phyloP scores from a whole-genome alignment of 768 basidiomycete genomes.

The Boletus fagicola region DNA sequence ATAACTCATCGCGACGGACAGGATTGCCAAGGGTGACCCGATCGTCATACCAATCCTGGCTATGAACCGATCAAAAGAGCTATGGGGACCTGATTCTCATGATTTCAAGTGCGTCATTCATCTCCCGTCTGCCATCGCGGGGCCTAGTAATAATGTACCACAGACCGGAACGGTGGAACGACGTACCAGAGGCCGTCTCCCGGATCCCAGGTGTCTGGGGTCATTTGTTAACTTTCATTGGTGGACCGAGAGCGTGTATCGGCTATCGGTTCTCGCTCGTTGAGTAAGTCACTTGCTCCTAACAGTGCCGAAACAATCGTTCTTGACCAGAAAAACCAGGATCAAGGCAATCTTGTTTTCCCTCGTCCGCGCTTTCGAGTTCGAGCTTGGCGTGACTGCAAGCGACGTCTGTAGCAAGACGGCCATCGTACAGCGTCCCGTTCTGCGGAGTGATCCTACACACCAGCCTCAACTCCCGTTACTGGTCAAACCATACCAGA shows the following conservation, averaged over 20 bases:
- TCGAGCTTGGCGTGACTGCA: constrained; percentile 50
- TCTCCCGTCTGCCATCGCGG: neutral
- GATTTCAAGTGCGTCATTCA: constrained; percentile 51
- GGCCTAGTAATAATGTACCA: neutral
- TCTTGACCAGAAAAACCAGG: constrained; percentile 15
- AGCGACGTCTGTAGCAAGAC: constrained; percentile 35
- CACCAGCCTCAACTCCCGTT: constrained; percentile 46
- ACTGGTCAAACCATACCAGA: constrained; percentile 12
- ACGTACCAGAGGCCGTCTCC: constrained; percentile 42
- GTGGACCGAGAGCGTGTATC: constrained; percentile 65
- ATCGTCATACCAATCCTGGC: constrained; percentile 51
- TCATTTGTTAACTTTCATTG: constrained; percentile 59
- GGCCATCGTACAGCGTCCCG: constrained; percentile 43
- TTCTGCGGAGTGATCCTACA: constrained; percentile 39
- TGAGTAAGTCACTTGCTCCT: constrained; percentile 39
- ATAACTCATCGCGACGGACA: constrained; percentile 4
- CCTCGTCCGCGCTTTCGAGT: constrained; percentile 50
- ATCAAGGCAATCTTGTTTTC: constrained; percentile 48
- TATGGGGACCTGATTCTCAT: constrained; percentile 65
- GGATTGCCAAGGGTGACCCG: constrained; percentile 45
- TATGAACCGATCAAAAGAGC: constrained; percentile 48
- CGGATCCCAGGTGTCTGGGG: constrained; percentile 60
- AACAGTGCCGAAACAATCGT: neutral
- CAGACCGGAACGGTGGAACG: constrained; percentile 66
- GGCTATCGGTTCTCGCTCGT: constrained; percentile 63